These are phyloP conservation scores for Erythrobasidium yunnanense DNA, from an alignment of 768 basidiomycete genomes.

Conservation along the genomic window DNA sequence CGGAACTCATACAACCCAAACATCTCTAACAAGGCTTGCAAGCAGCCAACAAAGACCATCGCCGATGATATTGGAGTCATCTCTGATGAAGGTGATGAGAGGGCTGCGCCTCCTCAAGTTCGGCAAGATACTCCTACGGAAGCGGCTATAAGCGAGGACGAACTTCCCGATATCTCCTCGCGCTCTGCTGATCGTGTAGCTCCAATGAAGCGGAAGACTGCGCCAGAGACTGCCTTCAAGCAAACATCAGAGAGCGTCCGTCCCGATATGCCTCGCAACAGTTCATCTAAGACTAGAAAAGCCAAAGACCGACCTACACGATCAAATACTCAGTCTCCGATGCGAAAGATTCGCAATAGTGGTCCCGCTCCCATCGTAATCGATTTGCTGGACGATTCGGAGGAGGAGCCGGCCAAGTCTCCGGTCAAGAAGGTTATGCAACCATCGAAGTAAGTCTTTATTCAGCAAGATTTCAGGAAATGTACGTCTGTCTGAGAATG, in stretches of 20 bases:
- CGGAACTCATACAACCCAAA: neutral
- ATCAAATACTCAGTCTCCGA: too few species aligned
- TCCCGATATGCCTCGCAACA: neutral
- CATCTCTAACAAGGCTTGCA: neutral
- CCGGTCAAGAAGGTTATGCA: too few species aligned
- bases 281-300: neutral
- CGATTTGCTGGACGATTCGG: too few species aligned
- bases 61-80: neutral
- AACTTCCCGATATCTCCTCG: constrained; percentile 1
- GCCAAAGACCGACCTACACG: too few species aligned
- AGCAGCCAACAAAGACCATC: neutral
- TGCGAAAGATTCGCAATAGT: too few species aligned
- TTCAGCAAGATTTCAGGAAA: too few species aligned
- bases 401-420: too few species aligned
- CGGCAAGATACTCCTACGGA: neutral
- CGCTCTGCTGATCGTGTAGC: neutral
- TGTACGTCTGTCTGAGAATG: too few species aligned
- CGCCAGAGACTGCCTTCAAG: neutral
- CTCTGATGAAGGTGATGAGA: neutral
- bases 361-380: too few species aligned
- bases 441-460: too few species aligned
- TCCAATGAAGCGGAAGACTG: neutral
- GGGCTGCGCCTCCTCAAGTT: neutral
- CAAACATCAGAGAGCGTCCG: neutral
- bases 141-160: neutral